Conservation (phyloP, 1,284 basidiomycete genomes). For the Kwoniella shivajii region DNA sequence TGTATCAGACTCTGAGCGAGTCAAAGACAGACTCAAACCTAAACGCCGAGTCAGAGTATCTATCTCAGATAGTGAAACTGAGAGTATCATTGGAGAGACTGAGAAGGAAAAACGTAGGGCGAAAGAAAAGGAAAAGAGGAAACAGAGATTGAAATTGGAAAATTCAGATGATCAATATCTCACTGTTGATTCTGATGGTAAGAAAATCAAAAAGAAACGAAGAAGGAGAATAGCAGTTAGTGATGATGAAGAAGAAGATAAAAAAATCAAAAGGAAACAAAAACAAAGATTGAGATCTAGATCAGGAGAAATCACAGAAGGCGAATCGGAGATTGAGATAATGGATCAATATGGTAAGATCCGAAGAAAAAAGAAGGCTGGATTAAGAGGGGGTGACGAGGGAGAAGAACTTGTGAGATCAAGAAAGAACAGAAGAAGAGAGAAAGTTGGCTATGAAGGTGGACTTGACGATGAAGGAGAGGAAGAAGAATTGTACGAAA, state of each 20-base stretch:
- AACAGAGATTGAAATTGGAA: too few relatives aligned
- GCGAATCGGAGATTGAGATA: too few relatives aligned
- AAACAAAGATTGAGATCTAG: neutral
- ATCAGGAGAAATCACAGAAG: too few relatives aligned
- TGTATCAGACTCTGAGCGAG: neutral
- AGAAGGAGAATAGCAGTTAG: neutral
- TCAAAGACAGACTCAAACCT: neutral
- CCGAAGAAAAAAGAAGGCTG: too few relatives aligned
- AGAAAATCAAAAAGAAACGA: neutral
- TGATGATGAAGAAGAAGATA: slow-evolving; percentile 1
- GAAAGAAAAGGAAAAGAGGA: neutral
- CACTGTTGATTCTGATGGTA: too few relatives aligned
- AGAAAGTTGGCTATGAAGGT: neutral
- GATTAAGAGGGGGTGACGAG: neutral
- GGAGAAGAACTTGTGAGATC: slow-evolving; percentile 2
- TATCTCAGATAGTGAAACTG: neutral
- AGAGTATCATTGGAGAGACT: neutral
- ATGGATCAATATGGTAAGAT: too few relatives aligned
- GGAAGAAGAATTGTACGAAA: slow-evolving; percentile 7
- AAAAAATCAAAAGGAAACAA: neutral
- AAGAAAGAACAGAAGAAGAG: slow-evolving; percentile 1
- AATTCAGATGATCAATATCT: too few relatives aligned
- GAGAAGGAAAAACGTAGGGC: neutral
- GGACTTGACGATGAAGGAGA: slow-evolving; percentile 3
- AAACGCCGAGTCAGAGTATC: neutral